Conservation (phyloP, 495 filamentous ascomycete species). For the Diplogelasinospora grovesii region DNA sequence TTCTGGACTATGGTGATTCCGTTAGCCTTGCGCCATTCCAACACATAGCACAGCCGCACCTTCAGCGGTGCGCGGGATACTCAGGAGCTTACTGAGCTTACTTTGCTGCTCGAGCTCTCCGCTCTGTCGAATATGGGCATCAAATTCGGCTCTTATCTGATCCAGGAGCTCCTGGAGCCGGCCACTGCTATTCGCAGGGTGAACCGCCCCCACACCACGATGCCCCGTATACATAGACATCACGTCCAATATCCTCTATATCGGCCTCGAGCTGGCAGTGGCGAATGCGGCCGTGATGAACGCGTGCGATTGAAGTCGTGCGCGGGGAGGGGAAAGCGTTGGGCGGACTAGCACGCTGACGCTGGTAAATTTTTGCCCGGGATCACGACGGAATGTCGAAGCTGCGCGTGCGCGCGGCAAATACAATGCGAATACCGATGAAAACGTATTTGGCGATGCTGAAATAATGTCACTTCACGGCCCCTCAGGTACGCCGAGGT, state of each 20-base stretch:
- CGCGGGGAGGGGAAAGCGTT: neutral
- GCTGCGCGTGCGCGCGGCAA: neutral
- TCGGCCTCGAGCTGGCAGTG: too few relatives aligned
- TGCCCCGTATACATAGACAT: conserved; percentile 88
- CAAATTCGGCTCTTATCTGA: conserved; percentile 83
- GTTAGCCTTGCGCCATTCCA: too few relatives aligned
- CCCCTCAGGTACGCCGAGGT: too few relatives aligned
- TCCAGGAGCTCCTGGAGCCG: conserved; percentile 89
- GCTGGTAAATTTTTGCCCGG: neutral
- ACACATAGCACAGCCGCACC: too few relatives aligned
- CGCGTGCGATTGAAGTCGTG: too few relatives aligned
- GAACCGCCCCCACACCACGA: conserved; percentile 67
- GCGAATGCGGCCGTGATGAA: too few relatives aligned
- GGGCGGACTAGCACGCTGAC: neutral
- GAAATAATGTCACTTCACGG: too few relatives aligned
- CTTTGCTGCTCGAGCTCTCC: conserved; percentile 85
- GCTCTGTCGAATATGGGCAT: conserved; percentile 64
- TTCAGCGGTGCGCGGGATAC: too few relatives aligned
- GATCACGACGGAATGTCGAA: too few relatives aligned
- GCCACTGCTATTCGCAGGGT: conserved; percentile 38
- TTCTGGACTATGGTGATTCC: conserved; percentile 6
- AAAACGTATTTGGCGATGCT: neutral
- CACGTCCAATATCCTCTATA: conserved; percentile 2
- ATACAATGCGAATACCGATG: too few relatives aligned
- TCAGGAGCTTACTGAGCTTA: too few relatives aligned